Conservation (phyloP, 305 asterid species). For the Petunia hybrid region DNA sequence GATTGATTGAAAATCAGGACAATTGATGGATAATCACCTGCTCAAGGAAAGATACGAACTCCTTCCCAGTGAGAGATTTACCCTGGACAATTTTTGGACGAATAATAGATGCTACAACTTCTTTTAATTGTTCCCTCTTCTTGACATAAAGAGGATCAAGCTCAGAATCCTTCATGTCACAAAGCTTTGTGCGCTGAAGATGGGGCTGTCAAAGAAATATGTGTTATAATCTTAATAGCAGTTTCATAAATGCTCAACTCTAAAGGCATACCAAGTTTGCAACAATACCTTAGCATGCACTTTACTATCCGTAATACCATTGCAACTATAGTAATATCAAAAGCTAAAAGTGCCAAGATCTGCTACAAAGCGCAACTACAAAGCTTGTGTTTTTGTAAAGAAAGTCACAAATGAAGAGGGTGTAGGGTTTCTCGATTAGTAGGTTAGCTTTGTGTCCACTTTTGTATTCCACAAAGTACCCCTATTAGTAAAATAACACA, state of each 20-base stretch:
- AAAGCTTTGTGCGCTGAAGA: slow-evolving; percentile 94
- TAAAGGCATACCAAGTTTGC: slow-evolving; percentile 15
- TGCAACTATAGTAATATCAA: slow-evolving; percentile 8
- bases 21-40: slow-evolving; percentile 64
- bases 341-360: background rate
- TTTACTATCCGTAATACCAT: background rate
- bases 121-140: slow-evolving; percentile 84
- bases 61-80: slow-evolving; percentile 88
- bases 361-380: slow-evolving; percentile 1
- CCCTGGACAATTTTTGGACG: slow-evolving; percentile 99
- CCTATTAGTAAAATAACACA: background rate
- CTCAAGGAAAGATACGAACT: slow-evolving; percentile 85
- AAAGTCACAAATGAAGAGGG: background rate
- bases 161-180: slow-evolving; percentile 91
- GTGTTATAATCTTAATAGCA: background rate
- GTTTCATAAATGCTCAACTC: slow-evolving; percentile 9
- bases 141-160: slow-evolving; percentile 80
- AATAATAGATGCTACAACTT: slow-evolving; percentile 78
- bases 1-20: slow-evolving; percentile 27
- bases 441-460: slow-evolving; percentile 5
- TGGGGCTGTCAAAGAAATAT: slow-evolving; percentile 77
- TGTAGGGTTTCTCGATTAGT: background rate
- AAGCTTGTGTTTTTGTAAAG: background rate
- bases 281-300: background rate
- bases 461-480: slow-evolving; percentile 8